A percentile compares a stretch with the other conserved stretches of the same genome.
phyloP scores from a whole-genome alignment of 371 early-diverging fungal genomes.

The Syncephalastrum contaminatum region DNA sequence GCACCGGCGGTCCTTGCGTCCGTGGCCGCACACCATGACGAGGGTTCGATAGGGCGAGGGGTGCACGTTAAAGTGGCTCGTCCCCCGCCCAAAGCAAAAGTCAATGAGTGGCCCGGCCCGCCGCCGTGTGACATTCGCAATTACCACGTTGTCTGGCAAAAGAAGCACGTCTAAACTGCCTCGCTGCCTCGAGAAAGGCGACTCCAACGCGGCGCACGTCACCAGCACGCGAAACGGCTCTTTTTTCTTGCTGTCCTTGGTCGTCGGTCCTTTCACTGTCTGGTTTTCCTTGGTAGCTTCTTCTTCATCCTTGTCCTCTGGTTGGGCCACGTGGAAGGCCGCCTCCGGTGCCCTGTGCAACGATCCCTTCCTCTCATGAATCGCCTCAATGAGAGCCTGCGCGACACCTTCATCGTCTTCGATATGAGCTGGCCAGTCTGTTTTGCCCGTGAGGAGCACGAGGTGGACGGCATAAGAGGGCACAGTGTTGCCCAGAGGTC shows the following conservation, averaged over 20 bases:
- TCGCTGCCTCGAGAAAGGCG: constrained; percentile 19
- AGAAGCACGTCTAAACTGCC: constrained; percentile 25
- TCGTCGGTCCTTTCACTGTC: neutral
- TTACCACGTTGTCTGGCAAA: constrained; percentile 38
- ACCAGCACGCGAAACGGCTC: constrained; percentile 22
- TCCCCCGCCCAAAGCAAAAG: constrained; percentile 32
- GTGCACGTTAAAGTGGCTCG: constrained; percentile 21
- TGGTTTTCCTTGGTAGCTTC: constrained; percentile 1
- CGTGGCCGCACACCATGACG: constrained; percentile 39
- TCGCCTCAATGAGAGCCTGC: constrained; percentile 19
- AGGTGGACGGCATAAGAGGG: constrained; percentile 37
- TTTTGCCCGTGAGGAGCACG: constrained; percentile 32
- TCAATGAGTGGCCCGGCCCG: constrained; percentile 26
- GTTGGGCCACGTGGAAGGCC: neutral
- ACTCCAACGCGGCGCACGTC: constrained; percentile 29
- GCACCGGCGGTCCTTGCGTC: constrained; percentile 35
- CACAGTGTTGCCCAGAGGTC: constrained; percentile 33
- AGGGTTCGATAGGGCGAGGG: constrained; percentile 26
- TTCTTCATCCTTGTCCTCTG: neutral
- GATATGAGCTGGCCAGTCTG: constrained; percentile 38
- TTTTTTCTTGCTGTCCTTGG: neutral
- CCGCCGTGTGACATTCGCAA: constrained; percentile 33
- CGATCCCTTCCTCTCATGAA: constrained; percentile 17
- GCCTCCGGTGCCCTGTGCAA: constrained; percentile 1
- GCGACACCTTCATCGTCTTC: constrained; percentile 41